Base-by-base conservation (phyloP, 2,329 filamentous ascomycete genomes). In the Aspergillus calidoustus region DNA sequence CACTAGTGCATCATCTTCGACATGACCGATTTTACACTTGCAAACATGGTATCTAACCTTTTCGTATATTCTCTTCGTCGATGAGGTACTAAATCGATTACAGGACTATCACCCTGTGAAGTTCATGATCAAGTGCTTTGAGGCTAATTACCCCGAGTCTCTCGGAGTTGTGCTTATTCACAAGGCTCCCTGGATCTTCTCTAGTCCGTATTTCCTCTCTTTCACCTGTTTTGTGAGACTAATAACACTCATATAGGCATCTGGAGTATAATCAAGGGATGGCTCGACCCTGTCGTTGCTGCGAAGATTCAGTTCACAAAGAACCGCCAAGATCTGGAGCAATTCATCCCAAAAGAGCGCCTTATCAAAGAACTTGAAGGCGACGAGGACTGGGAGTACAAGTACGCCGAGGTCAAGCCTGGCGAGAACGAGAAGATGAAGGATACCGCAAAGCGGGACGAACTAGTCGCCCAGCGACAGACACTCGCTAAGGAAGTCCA, bases 111-210 rank as follows among this genome's bases (percentile, higher is more conserved):
- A 91, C 0, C 94, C 95, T 1, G 92, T 99, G 60, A 99, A 97
- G 73, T 99, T 98, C 80, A 97, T 99, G 90, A 97, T 99, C 78
- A 96, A 97, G 78, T 97, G 93, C 77, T 99, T 99, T 74, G 95
- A 99, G 80, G 95, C 95, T 63, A 98, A 99, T 76, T 99, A 98
- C 71, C 95, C 95, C 0, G 95, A 99, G 77, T 94, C 88, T 52
- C 84, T 99, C 1, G 95, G 94, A 30, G 86, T 90, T 2, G 92
- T 98, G 3, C 85, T 98, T 50, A 92, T 99, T 43, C 95, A 99
- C 82, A 97, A 97, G 77, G 89, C 95, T 0, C 95, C 95, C 3
- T 99, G 95, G 95, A 82, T 99, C 50, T 99, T 99, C 81, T 93
- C 96, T 82, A 90, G 91, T 89, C 77, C 59, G 82, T 77, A 23